Evolutionary conservation across 106 monocot species (phyloP), one percentile per base, ranked within the genome.

Genomic region (Triglochin maritima): DNA sequence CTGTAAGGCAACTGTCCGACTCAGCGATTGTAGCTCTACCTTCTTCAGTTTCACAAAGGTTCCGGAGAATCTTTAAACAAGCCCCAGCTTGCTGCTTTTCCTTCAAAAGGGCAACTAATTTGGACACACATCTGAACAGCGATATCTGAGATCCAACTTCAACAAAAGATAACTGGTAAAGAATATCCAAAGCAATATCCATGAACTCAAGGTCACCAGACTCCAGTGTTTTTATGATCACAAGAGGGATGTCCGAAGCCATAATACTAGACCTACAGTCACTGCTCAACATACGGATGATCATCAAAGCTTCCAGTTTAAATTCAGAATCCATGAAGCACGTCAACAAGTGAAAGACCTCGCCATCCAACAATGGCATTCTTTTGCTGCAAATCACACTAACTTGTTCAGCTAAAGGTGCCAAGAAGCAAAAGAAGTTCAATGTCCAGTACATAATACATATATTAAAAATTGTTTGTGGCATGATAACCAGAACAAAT

Each of bases 241-340:
- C 64, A 50, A 57, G 43, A 66, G 67, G 55, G 71, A 86, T 50
- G 66, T 60, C 64, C 45, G 80, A 88, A 60, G 73, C 44, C 16
- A 63, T 50, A 59, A 91, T 81, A 11, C 57, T 51, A 47, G 78
- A 54, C 47, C 42, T 67, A 70, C 45, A 77, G 52, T 60, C 41
- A 53, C 51, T 48, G 45, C 64, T 63, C 60, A 96, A 61, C 49
- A 71, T 83, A 46, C 80, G 71, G 13, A 88, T 63, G 51, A 88
- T 64, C 79, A 77, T 66, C 50, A 91, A 73, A 49, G 73, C 72
- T 82, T 91, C 90, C 8, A 11, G 44, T 7, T 45, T 71, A 62
- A 83, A 62, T 70, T 47, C 76, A 46, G 81, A 80, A 64, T 85
- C 73, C 60, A 96, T 70, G 49, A 96, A 70, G 50, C 73, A 74